These are phyloP conservation scores for Diddensiella transvaalensis DNA, from an alignment of 805 yeast genomes.

Conservation along the genomic window DNA sequence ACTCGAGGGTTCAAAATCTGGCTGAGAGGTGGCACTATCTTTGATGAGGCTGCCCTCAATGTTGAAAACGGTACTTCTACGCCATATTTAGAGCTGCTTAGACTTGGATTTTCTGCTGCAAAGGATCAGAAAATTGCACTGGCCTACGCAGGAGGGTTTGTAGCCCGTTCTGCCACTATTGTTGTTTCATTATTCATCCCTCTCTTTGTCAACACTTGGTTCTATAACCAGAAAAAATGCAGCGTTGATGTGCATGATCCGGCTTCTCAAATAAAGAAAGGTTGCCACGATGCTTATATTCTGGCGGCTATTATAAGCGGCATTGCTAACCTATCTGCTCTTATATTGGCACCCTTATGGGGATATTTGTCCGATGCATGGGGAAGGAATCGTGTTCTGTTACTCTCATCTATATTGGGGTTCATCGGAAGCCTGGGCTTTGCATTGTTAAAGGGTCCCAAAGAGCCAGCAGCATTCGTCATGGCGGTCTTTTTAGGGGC, in stretches of 20 bases:
- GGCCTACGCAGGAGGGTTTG: conserved; percentile 59
- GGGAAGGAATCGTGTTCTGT: conserved; percentile 23
- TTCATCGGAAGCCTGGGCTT: conserved; percentile 41
- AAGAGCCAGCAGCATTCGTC: conserved; percentile 33
- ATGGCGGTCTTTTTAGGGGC: conserved; percentile 50
- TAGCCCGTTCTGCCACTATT: conserved; percentile 62
- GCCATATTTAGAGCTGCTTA: conserved; percentile 42
- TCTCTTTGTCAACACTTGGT: conserved; percentile 56
- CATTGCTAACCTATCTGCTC: conserved; percentile 53
- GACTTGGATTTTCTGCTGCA: conserved; percentile 48
- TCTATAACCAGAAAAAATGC: conserved; percentile 50
- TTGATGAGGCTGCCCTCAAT: conserved; percentile 32
- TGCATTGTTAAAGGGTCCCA: conserved; percentile 35
- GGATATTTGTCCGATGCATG: conserved; percentile 52
- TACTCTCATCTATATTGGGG: conserved; percentile 42
- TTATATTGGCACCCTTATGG: conserved; percentile 61
- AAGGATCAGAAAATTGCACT: conserved; percentile 46
- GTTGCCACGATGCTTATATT: conserved; percentile 61
- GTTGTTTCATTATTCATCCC: conserved; percentile 60
- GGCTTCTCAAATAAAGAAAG: conserved; percentile 31
- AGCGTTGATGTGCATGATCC: conserved; percentile 24
- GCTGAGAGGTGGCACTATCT: conserved; percentile 27
- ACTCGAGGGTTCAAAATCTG: conserved; percentile 33
- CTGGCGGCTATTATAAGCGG: conserved; percentile 69
- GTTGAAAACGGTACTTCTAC: conserved; percentile 18